Evolutionary conservation across 1,284 basidiomycete species (phyloP), one percentile per base, ranked within the genome.

Genomic region (Trichosporon ovoides): DNA sequence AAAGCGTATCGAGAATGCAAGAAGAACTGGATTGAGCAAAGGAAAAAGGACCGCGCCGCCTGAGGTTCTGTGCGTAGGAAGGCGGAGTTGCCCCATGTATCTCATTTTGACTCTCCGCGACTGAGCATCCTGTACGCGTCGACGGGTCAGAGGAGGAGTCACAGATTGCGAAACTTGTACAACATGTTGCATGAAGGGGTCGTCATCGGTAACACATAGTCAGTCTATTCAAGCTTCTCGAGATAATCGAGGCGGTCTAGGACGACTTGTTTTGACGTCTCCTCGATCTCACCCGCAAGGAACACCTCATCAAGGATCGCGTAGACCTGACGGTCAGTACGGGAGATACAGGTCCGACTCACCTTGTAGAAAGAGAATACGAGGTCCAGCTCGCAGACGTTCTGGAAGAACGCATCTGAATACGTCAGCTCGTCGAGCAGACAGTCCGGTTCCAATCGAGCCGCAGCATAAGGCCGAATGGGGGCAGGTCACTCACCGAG

Each of bases 321-420:
- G 68, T 97, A 97, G 9, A 95, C 92, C 88, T 93, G 60, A 24
- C 5, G 2, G 49, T 62, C 38, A 62, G 60, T 13, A 19, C 31
- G 51, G 22, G n/a, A 9, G n/a, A 22, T 4, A 10, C 6, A 52
- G n/a, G 31, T 14, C 7, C 1, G 13, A 58, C 73, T 38, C 57
- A 87, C 92, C 82, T 98, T 97, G 80, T 98, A 98, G 77, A 98
- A 98, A 72, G 97, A 97, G 81, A 98, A 98, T 2, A 98, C 95
- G 3, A 98, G 83, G 72, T 98, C 83, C 18, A 98, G 82, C 77
- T 98, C 94, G 79, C 94, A 97, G 0, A 98, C 95, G 69, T 97
- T 97, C 74, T 95, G 91, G 72, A 98, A 98, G 80, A 97, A 98
- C 0, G 92, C 87, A 73, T 98, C 94, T 94, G 63, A n/a, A 22